phyloP scores from a whole-genome alignment of 2,329 filamentous ascomycete species.

The Neurospora crassa region DNA sequence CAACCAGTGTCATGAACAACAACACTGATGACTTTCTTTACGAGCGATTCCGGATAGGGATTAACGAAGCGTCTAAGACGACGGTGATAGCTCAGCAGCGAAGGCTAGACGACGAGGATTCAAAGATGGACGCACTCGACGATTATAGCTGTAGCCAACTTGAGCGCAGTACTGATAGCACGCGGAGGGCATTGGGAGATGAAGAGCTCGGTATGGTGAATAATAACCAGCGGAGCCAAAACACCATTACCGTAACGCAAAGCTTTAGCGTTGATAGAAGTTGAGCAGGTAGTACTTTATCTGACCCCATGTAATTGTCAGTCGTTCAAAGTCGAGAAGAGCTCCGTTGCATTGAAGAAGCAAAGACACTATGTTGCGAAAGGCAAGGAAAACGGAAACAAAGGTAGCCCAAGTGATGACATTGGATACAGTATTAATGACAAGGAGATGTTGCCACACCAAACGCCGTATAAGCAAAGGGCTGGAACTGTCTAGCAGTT shows the following conservation, averaged over 20 bases:
- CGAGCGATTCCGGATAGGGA: slow-evolving; percentile 5
- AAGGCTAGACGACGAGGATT: neutral
- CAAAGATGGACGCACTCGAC: slow-evolving; percentile 7
- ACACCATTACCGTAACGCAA: neutral
- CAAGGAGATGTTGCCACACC: neutral
- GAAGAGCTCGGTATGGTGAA: neutral
- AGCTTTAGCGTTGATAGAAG: neutral
- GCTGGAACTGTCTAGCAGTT: neutral
- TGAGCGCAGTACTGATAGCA: neutral
- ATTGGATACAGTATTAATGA: neutral
- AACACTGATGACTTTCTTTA: slow-evolving; percentile 1
- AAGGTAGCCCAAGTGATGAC: neutral
- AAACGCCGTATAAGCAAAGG: neutral
- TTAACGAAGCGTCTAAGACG: slow-evolving; percentile 6
- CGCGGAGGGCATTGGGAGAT: neutral
- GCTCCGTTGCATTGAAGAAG: neutral
- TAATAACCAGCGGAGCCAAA: neutral
- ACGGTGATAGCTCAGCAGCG: slow-evolving; percentile 3
- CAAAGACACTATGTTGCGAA: neutral
- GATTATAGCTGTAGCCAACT: slow-evolving; percentile 4
- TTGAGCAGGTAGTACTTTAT: neutral
- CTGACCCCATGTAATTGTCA: neutral
- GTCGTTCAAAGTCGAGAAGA: no score
- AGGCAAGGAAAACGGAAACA: neutral
- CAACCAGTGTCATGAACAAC: neutral